Conservation (phyloP, 371 early-diverging fungal species). For the Rhizomucor miehei region DNA sequence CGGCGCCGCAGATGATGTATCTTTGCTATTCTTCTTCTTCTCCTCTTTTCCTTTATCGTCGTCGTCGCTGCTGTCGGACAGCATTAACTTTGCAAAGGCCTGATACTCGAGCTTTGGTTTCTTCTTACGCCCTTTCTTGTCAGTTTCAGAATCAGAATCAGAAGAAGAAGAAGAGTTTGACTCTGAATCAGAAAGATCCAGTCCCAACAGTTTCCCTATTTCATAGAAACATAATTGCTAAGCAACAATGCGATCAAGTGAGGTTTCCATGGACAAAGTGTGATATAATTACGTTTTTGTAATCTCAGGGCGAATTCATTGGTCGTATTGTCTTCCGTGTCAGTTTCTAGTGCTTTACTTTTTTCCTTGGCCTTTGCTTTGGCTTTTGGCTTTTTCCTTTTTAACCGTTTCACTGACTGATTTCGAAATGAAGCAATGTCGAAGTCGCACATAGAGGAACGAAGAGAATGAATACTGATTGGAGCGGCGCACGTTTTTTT, state of each 20-base stretch:
- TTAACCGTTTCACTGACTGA: neutral
- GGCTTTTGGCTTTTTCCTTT: no score
- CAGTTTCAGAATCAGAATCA: slow-evolving; percentile 4
- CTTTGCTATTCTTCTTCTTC: neutral
- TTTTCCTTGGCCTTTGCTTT: neutral
- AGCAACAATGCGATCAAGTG: neutral
- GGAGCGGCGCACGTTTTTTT: neutral
- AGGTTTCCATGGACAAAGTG: neutral
- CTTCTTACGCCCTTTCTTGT: slow-evolving; percentile 5
- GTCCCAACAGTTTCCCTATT: slow-evolving; percentile 1
- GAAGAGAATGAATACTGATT: neutral
- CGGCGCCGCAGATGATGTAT: neutral
- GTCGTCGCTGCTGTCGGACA: neutral
- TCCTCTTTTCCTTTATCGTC: neutral
- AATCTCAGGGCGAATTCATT: neutral
- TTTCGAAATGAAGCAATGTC: slow-evolving; percentile 25
- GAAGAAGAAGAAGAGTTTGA: neutral
- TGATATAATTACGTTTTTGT: neutral
- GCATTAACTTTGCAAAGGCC: neutral
- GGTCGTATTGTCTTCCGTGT: neutral
- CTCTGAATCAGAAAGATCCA: neutral
- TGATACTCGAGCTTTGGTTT: slow-evolving; percentile 6
- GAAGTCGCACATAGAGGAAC: slow-evolving; percentile 25
- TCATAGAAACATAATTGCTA: neutral
- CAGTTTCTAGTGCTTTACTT: neutral